phyloP scores from a whole-genome alignment of 1,284 basidiomycete genomes.

The Rhodotorula sp. region DNA sequence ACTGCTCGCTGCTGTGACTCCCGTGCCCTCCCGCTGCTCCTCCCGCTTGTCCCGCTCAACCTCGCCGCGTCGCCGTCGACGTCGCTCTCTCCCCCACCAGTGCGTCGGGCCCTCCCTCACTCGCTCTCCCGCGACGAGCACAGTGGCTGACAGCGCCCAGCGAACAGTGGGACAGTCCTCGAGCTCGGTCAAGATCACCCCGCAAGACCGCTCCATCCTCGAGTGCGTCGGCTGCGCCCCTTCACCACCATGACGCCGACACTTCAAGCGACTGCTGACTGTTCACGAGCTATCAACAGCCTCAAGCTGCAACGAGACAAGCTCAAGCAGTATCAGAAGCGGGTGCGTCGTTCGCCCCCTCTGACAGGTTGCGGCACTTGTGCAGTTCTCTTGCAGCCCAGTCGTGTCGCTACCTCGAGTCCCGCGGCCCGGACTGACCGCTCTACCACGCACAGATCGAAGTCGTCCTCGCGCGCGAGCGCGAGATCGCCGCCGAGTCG shows the following conservation, averaged over 20 bases:
- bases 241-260: neutral
- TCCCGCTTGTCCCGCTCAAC: no score
- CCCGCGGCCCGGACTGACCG: neutral
- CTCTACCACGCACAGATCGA: slow-evolving; percentile 65
- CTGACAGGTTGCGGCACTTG: neutral
- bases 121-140: neutral
- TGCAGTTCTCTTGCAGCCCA: neutral
- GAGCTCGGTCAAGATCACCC: slow-evolving; percentile 68
- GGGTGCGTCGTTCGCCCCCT: slow-evolving; percentile 59
- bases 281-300: slow-evolving; percentile 54
- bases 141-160: neutral
- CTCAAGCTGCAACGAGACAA: slow-evolving; percentile 95
- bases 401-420: neutral
- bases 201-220: slow-evolving; percentile 88
- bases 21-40: no score
- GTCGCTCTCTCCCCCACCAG: neutral
- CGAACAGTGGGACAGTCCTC: slow-evolving; percentile 31
- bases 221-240: slow-evolving; percentile 63
- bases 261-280: slow-evolving; percentile 15
- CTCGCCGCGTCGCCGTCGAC: neutral
- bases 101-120: neutral
- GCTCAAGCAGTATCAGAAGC: slow-evolving; percentile 90
- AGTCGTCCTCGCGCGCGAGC: slow-evolving; percentile 78
- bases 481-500: slow-evolving; percentile 81
- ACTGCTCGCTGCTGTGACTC: no score